Conservation (phyloP, 495 filamentous ascomycete genomes). For the Penicillium cinerascens region DNA sequence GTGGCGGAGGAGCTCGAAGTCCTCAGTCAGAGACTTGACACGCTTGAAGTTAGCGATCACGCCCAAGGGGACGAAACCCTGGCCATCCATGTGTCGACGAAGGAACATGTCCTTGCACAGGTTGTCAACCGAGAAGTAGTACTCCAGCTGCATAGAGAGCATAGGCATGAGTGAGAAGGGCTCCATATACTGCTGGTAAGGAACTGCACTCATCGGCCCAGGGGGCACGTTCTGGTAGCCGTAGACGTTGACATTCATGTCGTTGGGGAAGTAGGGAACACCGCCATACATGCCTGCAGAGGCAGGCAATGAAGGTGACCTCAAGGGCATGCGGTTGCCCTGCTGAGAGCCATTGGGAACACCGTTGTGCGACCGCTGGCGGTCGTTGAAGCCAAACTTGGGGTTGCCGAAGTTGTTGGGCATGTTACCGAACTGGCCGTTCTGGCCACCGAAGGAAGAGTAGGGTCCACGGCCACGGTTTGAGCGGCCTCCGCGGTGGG, state of each 20-base stretch:
- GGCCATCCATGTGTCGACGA: slow-evolving; percentile 85
- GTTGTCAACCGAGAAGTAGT: slow-evolving; percentile 97
- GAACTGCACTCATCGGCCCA: slow-evolving; percentile 57
- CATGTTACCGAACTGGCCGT: slow-evolving; percentile 46
- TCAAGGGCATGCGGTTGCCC: slow-evolving; percentile 39
- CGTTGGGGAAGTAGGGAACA: slow-evolving; percentile 33
- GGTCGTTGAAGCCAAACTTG: slow-evolving; percentile 42
- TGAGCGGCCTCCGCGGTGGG: slow-evolving; percentile 49
- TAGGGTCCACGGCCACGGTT: slow-evolving; percentile 52
- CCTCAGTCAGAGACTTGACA: slow-evolving; percentile 69
- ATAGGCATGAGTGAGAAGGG: slow-evolving; percentile 51
- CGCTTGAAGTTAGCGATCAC: slow-evolving; percentile 82
- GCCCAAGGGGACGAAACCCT: slow-evolving; percentile 80
- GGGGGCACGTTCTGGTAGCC: slow-evolving; percentile 53
- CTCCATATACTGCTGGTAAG: slow-evolving; percentile 59
- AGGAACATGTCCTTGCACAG: slow-evolving; percentile 92
- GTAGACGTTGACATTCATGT: slow-evolving; percentile 47
- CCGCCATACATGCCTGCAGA: slow-evolving; percentile 37
- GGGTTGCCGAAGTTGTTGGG: slow-evolving; percentile 40
- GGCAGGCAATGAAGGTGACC: slow-evolving; percentile 49
- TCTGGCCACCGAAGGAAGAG: slow-evolving; percentile 35
- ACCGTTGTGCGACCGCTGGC: slow-evolving; percentile 38
- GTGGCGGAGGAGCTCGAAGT: slow-evolving; percentile 67
- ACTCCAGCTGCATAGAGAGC: slow-evolving; percentile 69
- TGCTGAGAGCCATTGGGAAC: slow-evolving; percentile 35